phyloP scores from a whole-genome alignment of 2,329 filamentous ascomycete genomes.

The Coleophoma crateriformis region DNA sequence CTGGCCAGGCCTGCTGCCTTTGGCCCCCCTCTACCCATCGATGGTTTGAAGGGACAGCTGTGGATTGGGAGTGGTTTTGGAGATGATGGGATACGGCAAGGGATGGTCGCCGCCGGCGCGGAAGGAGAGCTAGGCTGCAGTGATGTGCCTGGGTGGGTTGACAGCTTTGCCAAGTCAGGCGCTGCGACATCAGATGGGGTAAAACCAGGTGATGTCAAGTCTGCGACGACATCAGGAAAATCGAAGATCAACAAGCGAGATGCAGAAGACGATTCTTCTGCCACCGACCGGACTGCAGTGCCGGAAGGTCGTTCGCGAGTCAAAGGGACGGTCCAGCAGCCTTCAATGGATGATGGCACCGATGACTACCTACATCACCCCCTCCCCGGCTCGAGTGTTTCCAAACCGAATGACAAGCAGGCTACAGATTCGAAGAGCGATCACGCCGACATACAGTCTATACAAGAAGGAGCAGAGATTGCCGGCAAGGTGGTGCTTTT shows the following conservation, averaged over 20 bases:
- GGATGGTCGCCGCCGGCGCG: slow-evolving; percentile 41
- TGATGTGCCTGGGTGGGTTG: slow-evolving; percentile 85
- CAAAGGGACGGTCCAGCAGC: slow-evolving; percentile 18
- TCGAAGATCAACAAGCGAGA: slow-evolving; percentile 33
- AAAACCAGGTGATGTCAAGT: slow-evolving; percentile 15
- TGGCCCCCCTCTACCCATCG: slow-evolving; percentile 69
- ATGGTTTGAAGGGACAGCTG: slow-evolving; percentile 79
- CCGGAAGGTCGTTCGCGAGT: slow-evolving; percentile 11
- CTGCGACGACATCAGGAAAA: slow-evolving; percentile 30
- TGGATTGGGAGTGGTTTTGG: slow-evolving; percentile 93
- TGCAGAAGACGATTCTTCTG: slow-evolving; percentile 20
- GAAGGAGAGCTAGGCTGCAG: slow-evolving; percentile 92
- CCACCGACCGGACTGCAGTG: slow-evolving; percentile 15
- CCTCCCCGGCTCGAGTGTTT: slow-evolving; percentile 30
- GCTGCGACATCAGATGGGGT: slow-evolving; percentile 10
- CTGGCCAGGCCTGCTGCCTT: slow-evolving; percentile 89
- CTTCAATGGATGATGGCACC: slow-evolving; percentile 63
- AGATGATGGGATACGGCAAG: slow-evolving; percentile 64
- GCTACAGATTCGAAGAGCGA: slow-evolving; percentile 17
- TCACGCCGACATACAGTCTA: slow-evolving; percentile 85
- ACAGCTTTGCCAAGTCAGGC: slow-evolving; percentile 42
- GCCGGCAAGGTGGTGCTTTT: slow-evolving; percentile 87
- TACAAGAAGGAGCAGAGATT: slow-evolving; percentile 91
- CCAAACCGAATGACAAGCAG: slow-evolving; percentile 18
- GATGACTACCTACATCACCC: slow-evolving; percentile 74